Conservation (phyloP, 2,329 filamentous ascomycete species). For the Fusarium chuoi region DNA sequence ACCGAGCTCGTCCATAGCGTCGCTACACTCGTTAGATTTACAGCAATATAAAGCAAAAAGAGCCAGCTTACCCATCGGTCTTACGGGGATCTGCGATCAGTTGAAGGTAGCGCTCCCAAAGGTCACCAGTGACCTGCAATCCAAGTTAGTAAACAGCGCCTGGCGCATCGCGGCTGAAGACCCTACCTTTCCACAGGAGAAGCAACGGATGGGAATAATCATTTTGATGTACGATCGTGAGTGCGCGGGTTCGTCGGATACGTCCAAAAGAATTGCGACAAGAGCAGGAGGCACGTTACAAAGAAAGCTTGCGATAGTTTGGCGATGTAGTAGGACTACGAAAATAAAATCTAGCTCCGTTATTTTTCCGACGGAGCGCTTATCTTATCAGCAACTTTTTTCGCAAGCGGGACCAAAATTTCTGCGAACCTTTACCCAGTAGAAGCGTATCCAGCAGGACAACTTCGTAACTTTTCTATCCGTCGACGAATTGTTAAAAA, state of each 20-base stretch:
- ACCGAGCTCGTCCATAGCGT: slow-evolving; percentile 94
- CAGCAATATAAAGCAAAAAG: background rate
- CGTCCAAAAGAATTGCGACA: slow-evolving; percentile 38
- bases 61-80: slow-evolving; percentile 72
- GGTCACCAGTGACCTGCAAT: slow-evolving; percentile 87
- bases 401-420: slow-evolving; percentile 54
- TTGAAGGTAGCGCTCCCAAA: slow-evolving; percentile 95
- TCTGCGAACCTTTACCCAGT: slow-evolving; percentile 43
- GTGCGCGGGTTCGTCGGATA: slow-evolving; percentile 19
- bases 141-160: slow-evolving; percentile 39
- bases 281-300: slow-evolving; percentile 27
- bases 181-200: slow-evolving; percentile 96
- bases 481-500: slow-evolving; percentile 28
- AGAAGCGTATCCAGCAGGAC: slow-evolving; percentile 14
- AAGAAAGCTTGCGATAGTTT: slow-evolving; percentile 32
- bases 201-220: slow-evolving; percentile 99
- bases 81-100: slow-evolving; percentile 80
- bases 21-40: slow-evolving; percentile 63
- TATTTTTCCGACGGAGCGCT: slow-evolving; percentile 45
- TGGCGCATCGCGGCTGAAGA: slow-evolving; percentile 11
- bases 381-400: slow-evolving; percentile 54
- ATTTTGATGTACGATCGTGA: slow-evolving; percentile 66
- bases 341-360: slow-evolving; percentile 47
- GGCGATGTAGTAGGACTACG: slow-evolving; percentile 16
- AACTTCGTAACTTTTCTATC: slow-evolving; percentile 30